Base-by-base conservation (phyloP, 2,329 filamentous ascomycete genomes). In the Shiraia bambusicola region DNA sequence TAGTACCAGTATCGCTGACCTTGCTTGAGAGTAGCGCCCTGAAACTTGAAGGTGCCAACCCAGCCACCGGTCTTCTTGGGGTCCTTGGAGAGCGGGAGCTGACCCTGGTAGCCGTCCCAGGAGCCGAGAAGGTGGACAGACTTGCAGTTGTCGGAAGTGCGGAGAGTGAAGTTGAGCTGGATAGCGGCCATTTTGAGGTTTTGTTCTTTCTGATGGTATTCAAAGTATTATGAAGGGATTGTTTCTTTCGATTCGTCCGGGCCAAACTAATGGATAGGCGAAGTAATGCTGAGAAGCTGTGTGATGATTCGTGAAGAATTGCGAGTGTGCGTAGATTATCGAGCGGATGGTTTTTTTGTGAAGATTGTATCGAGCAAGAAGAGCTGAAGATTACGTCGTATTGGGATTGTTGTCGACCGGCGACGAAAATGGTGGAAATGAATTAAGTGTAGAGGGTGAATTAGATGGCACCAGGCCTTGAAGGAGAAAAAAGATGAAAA, bases 1-100 rank as follows among this genome's bases (percentile, higher is more conserved):
- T 98, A 98, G 84, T 97, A 98, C 93, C 93, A 98, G 83, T 97
- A 97, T 69, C 92, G 86, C 70, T 88, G 84, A 69, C 92, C 90
- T 61, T 88, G 79, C 77, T 92, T 84, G 62, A 97, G 81, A 47
- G 88, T 92, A 50, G 82, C 75, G 69, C 86, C 86, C 75, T 93
- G 87, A 77, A 98, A 96, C 76, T 89, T 86, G 79, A 98, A 96
- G 65, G 89, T 94, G 66, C 92, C 93, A 71, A 91, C 88, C 90
- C 92, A 97, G 59, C 87, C 87, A 67, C 90, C 90, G 42, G 86
- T 83, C 79, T 95, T 95, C 74, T 85, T 84, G 34, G 86, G 81
- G 66, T 95, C 89, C 77, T 90, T 91, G 74, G 90, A 89, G 61
- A 97, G 87, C 42, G 92, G 92, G 63, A 96, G 88, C 75, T 96